Percentiles rank a stretch among this genome's conserved stretches.
phyloP scores from a whole-genome alignment of 2,329 filamentous ascomycete genomes.

The Pseudogymnoascus sp. region DNA sequence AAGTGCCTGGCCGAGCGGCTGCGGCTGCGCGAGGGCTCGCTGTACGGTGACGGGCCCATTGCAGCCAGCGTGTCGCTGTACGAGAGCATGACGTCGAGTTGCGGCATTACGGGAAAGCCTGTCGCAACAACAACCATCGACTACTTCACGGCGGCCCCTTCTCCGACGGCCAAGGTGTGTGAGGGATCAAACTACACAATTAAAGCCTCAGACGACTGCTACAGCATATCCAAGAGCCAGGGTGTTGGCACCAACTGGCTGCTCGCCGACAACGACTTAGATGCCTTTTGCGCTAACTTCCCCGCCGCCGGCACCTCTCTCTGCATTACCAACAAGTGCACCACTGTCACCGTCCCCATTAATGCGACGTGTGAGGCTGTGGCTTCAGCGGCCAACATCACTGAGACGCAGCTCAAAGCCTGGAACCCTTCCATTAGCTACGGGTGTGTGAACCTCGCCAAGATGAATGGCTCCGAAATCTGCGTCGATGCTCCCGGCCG shows the following conservation, averaged over 20 bases:
- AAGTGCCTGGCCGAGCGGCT: slow-evolving; percentile 18
- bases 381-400: background rate
- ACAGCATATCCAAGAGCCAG: slow-evolving; percentile 18
- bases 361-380: background rate
- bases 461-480: background rate
- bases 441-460: background rate
- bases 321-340: slow-evolving; percentile 21
- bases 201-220: slow-evolving; percentile 18
- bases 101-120: slow-evolving; percentile 18
- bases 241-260: slow-evolving; percentile 18
- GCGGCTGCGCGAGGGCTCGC: slow-evolving; percentile 17
- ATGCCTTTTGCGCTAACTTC: slow-evolving; percentile 19
- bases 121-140: slow-evolving; percentile 16
- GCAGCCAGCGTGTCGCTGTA: slow-evolving; percentile 19
- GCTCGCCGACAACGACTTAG: slow-evolving; percentile 21
- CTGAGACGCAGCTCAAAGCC: slow-evolving; percentile 10
- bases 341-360: background rate
- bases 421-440: slow-evolving; percentile 12
- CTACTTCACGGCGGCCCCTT: slow-evolving; percentile 14
- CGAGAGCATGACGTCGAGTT: slow-evolving; percentile 21
- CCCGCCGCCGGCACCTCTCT: slow-evolving; percentile 19
- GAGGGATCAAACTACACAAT: slow-evolving; percentile 17
- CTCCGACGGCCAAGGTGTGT: slow-evolving; percentile 14
- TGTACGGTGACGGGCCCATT: slow-evolving; percentile 21
- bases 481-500: background rate